phyloP scores from a whole-genome alignment of 768 basidiomycete genomes.

The Sarcodon aspratus region DNA sequence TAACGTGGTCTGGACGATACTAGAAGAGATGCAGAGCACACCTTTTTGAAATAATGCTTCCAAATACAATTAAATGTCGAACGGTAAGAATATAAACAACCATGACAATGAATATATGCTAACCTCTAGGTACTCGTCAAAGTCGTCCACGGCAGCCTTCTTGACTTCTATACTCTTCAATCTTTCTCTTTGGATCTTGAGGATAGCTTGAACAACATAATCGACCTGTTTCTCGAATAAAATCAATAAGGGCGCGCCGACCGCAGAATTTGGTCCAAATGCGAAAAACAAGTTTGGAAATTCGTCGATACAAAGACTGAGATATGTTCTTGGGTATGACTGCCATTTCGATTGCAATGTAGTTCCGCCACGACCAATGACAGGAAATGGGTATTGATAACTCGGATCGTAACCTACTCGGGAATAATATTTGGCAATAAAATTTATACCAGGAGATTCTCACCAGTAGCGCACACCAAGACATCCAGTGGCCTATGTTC shows the following conservation, averaged over 20 bases:
- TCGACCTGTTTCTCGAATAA: conserved; percentile 46
- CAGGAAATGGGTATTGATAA: conserved; percentile 35
- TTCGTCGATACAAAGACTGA: conserved; percentile 45
- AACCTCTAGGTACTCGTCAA: conserved; percentile 48
- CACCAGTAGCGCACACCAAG: conserved; percentile 54
- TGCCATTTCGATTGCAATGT: conserved; percentile 41
- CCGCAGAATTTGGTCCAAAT: conserved; percentile 44
- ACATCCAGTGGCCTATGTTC: conserved; percentile 42
- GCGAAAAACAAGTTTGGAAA: conserved; percentile 59
- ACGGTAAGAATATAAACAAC: neutral
- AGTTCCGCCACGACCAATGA: conserved; percentile 42
- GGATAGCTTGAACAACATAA: conserved; percentile 40
- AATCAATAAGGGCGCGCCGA: conserved; percentile 46
- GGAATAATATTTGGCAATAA: neutral
- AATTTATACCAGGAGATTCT: neutral
- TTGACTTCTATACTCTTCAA: conserved; percentile 53
- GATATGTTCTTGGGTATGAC: conserved; percentile 46
- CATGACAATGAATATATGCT: conserved; percentile 6
- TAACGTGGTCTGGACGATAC: neutral
- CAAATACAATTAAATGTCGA: neutral
- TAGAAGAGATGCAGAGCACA: neutral
- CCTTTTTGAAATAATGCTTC: neutral
- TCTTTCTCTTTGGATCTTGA: conserved; percentile 53
- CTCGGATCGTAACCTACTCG: conserved; percentile 39
- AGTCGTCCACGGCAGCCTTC: conserved; percentile 47